Evolutionary conservation across 352 stramenopile species (phyloP).

Genomic region (Phytopythium mirpurense): DNA sequence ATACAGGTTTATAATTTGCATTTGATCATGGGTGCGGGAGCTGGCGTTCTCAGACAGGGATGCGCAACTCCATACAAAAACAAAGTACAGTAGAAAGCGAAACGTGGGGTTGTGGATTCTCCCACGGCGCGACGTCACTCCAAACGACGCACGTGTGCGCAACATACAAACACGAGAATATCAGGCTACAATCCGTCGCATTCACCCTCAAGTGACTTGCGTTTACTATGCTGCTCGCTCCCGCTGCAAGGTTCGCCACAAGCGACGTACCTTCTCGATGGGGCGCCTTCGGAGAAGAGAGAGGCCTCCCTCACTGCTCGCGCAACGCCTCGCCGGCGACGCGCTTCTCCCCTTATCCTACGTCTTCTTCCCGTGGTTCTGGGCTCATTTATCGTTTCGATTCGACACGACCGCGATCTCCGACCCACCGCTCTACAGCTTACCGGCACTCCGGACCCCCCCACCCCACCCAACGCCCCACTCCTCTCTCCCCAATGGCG

Average conservation of each 20-base stretch:
- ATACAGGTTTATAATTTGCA: not conserved
- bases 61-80: not conserved
- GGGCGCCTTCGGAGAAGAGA: conserved; percentile 1
- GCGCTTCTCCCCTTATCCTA: not conserved
- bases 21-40: not conserved
- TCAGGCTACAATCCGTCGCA: conserved; percentile 1
- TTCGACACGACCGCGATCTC: conserved; percentile 1
- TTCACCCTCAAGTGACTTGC: not conserved
- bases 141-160: not conserved
- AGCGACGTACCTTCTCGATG: not conserved
- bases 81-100: not conserved
- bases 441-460: not conserved
- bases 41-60: not conserved
- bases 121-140: not conserved
- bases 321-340: not conserved
- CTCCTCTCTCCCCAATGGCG: conserved; percentile 22
- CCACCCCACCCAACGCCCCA: not conserved
- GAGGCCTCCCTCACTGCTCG: not conserved
- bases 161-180: not conserved
- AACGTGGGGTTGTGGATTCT: conserved; percentile 8
- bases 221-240: not conserved
- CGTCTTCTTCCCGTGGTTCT: not conserved
- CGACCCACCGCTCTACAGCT: too few relatives aligned
- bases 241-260: not conserved
- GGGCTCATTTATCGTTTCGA: conserved; percentile 3